phyloP scores from a whole-genome alignment of 495 filamentous ascomycete genomes.

The Trichocladium antarcticum region DNA sequence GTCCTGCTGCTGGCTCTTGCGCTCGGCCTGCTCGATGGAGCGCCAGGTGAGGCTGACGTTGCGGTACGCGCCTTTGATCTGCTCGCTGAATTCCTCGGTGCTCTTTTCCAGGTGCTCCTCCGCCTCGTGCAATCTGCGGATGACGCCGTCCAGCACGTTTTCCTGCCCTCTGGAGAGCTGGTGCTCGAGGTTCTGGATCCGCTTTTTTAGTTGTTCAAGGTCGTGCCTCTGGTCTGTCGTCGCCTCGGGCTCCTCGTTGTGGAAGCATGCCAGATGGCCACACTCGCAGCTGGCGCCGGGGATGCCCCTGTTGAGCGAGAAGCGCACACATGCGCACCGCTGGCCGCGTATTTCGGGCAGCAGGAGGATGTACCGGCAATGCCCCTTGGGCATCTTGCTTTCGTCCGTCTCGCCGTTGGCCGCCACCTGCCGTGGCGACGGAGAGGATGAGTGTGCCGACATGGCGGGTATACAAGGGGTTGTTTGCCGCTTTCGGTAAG shows the following conservation, averaged over 20 bases:
- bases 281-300: constrained; percentile 44
- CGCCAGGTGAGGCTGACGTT: constrained; percentile 42
- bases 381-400: constrained; percentile 38
- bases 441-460: constrained; percentile 19
- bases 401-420: constrained; percentile 26
- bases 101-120: constrained; percentile 44
- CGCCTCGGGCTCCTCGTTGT: constrained; percentile 34
- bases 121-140: constrained; percentile 36
- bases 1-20: constrained; percentile 32
- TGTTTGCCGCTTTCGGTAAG: no score
- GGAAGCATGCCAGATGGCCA: constrained; percentile 46
- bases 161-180: constrained; percentile 36
- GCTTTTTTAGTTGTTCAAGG: constrained; percentile 37
- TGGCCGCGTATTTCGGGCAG: constrained; percentile 44
- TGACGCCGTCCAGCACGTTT: constrained; percentile 31
- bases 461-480: constrained; percentile 10
- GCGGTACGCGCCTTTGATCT: constrained; percentile 41
- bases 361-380: constrained; percentile 46
- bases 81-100: constrained; percentile 36
- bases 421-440: constrained; percentile 25
- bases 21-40: constrained; percentile 37
- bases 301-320: constrained; percentile 40
- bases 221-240: constrained; percentile 32
- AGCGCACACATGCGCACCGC: constrained; percentile 45
- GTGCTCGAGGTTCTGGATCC: constrained; percentile 38